Base-by-base conservation (phyloP, 371 early-diverging fungal genomes). In the Rhizopus delemar region DNA sequence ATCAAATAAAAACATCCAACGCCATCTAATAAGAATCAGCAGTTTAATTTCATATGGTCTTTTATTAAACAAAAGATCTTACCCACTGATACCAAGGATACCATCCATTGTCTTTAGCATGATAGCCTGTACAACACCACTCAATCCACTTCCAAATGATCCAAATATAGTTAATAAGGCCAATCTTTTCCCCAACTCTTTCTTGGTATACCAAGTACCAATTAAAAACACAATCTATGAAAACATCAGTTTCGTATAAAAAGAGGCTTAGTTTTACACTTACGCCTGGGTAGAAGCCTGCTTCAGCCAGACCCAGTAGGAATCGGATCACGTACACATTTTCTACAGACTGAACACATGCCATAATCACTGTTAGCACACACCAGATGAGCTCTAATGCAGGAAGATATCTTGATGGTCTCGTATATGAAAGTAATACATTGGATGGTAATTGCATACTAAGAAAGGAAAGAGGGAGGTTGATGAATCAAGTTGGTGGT, bases 371-470 rank as follows among this genome's bases (percentile, higher is more conserved):
- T 32, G 83, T 82, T 53, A 83, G 48, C 6, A 82, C 12, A 36
- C 83, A 79, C 86, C 88, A 88, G 8, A 78, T 52, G 16, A 76
- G 50, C 39, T 82, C 82, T 22, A 86, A 63, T 0, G 68, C 49
- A 7, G 83, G 80, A 41, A 87, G 68, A 66, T 85, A 87, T 22
- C 62, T 49, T 0, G 78, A 74, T 4, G 87, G 87, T 6, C 77
- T 73, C 29, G 71, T 59, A 22, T 67, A 66, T n/a, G 86, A 81
- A 13, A 87, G 57, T 1, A 86, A 39, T 48, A 86, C 66, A 69
- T 87, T 87, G 8, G 86, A 83, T 7, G 87, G 87, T 41, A 85
- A 65, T 39, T 86, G 81, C 81, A 80, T 80, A 7, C 79, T 79
- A 56, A 41, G 35, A 59, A 22, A 11, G 22, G 41, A 41, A 32